Base-by-base conservation (phyloP, 2,329 filamentous ascomycete genomes). In the Dactylonectria macrodidyma region DNA sequence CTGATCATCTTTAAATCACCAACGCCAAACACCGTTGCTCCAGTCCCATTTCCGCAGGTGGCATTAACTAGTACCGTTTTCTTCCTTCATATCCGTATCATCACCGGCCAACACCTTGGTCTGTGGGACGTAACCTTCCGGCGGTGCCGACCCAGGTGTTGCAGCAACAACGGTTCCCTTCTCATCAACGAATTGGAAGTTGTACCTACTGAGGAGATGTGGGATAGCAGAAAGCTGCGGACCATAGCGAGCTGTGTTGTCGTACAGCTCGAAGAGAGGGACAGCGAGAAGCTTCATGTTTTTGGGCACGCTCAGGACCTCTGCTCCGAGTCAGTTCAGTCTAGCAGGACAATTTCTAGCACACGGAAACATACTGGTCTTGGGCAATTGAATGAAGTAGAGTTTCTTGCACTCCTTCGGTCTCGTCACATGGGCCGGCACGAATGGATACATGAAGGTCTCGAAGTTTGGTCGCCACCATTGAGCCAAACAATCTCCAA, bases 391-490 rank as follows among this genome's bases (percentile, higher is more conserved):
- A 73, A 99, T 97, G 70, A 98, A 95, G 83, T 98, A 99, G 48
- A 98, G 88, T 87, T 99, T 99, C 87, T 99, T 99, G 86, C 95
- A 97, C 85, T 99, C 96, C 86, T 99, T 99, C 8, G 96, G 96
- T 59, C 96, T 88, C 19, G 95, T 98, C 70, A 98, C 94, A 83
- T 99, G 96, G 19, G 95, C 94, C 8, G 96, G 96, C 65, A 98
- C 92, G 82, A 98, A 99, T 1, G 96, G 96, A 81, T 99, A 99
- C 95, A 99, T 98, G 87, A 98, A 98, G 2, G 96, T 98, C 86
- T 99, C 96, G 80, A 98, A 98, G 85, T 98, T 99, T 61, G 96
- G 96, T 65, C 96, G 89, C 95, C 95, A 99, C 96, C 96, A 99
- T 84, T 98, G 95, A 61, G 96, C 95, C 64, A 99, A 87, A 56